Evolutionary conservation across 768 basidiomycete genomes (phyloP), one percentile per base, ranked within the genome.

Genomic region (Mycena haematopus): DNA sequence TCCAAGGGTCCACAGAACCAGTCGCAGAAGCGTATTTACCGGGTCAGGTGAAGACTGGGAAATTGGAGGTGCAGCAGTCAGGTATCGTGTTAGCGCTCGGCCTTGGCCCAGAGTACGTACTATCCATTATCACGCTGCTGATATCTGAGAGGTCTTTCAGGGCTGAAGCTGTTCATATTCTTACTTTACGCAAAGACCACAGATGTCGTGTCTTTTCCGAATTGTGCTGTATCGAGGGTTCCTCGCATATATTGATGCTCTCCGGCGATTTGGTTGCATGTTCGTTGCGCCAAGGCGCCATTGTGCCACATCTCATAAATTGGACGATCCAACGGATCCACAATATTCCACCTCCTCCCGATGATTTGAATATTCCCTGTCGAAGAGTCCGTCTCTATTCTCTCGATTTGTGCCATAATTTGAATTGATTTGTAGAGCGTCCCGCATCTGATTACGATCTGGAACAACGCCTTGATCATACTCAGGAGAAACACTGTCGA

Each of bases 81-180:
- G 58, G 62, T 13, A 31, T 67, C 6, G 65, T 66, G 0, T 11
- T 66, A 2, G 65, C 61, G 14, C 52, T 66, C 6, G 65, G 60
- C 1, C 49, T 63, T 46, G 47, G 58, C 19, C 9, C 35, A 21
- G 50, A 47, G 63, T 60, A 50, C 8, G 52, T 44, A 15, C 36
- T 15, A 14, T 15, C 10, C 14, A 38, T 17, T 5, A 15, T 38
- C 14, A 5, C 36, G 36, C 14, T 15, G 17, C 11, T 38, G 11
- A 13, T 5, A 38, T 8, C 14, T 38, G 14, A 38, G 13, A 31
- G 11, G 5, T 5, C 14, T 38, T 38, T 38, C 42, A 60, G 58
- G 22, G 29, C 53, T 7, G 46, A 21, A 5, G 19, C 60, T 1
- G 51, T 57, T 5, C 61, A 52, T 27, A 35, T 62, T 2, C 33